A percentile compares a stretch with the other conserved stretches of the same genome.
phyloP scores from a whole-genome alignment of 768 basidiomycete genomes.

The Naganishia vishniacii region DNA sequence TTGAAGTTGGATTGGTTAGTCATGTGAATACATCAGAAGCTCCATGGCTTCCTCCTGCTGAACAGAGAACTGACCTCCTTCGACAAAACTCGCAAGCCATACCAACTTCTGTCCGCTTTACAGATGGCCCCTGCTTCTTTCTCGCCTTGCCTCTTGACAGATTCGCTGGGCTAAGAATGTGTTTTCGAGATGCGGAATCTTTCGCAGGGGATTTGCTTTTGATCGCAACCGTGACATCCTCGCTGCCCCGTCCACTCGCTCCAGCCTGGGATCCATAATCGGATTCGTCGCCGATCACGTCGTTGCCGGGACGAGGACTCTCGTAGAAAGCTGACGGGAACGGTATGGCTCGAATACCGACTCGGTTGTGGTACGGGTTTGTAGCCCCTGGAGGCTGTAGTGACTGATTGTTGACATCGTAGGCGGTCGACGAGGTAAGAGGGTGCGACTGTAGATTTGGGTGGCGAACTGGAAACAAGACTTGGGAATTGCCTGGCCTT shows the following conservation, averaged over 20 bases:
- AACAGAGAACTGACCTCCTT: conserved; percentile 5
- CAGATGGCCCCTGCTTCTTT: conserved; percentile 17
- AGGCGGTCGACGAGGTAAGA: not conserved
- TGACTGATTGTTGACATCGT: not conserved
- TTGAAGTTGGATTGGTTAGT: not conserved
- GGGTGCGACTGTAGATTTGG: not conserved
- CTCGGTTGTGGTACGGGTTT: not conserved
- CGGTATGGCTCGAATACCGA: not conserved
- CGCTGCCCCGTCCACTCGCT: not conserved
- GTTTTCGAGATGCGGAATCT: not conserved
- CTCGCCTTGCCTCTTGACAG: not conserved
- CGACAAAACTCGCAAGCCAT: conserved; percentile 24
- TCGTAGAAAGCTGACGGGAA: not conserved
- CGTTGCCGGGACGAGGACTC: too few species aligned
- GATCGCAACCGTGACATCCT: not conserved
- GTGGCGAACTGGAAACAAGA: not conserved
- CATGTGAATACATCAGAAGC: not conserved
- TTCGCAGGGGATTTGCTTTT: not conserved
- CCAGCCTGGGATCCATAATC: not conserved
- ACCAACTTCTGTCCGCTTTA: conserved; percentile 21
- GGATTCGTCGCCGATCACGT: not conserved
- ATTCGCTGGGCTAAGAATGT: not conserved
- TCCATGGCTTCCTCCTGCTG: not conserved
- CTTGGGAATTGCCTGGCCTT: not conserved
- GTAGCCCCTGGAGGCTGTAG: too few species aligned